Conservation (phyloP, 495 filamentous ascomycete genomes). For the Podospora didyma region DNA sequence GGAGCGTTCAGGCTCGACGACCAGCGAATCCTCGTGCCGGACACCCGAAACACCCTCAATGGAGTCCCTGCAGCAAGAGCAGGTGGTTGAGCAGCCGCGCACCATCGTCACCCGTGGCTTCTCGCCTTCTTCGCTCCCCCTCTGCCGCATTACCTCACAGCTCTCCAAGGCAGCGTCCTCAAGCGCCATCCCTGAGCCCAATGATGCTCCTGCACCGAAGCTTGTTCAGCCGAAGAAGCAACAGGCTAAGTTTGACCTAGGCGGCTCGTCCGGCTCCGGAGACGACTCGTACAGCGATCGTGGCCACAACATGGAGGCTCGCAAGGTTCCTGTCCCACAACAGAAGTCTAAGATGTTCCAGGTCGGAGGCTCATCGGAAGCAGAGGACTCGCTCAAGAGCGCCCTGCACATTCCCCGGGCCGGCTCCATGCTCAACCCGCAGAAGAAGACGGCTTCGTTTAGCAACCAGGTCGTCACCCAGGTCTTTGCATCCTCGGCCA, state of each 20-base stretch:
- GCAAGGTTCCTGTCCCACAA: constrained; percentile 46
- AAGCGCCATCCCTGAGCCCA: constrained; percentile 40
- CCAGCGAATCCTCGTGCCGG: constrained; percentile 32
- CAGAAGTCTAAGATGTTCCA: constrained; percentile 72
- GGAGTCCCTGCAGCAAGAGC: constrained; percentile 31
- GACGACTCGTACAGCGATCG: constrained; percentile 42
- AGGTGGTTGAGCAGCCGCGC: constrained; percentile 35
- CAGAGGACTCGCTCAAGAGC: constrained; percentile 74
- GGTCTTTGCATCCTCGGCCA: constrained; percentile 56
- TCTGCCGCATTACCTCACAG: constrained; percentile 39
- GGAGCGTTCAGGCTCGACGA: constrained; percentile 33
- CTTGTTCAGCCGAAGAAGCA: constrained; percentile 45
- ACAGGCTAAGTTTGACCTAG: constrained; percentile 52
- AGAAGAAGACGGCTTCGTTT: constrained; percentile 83
- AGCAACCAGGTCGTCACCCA: constrained; percentile 68
- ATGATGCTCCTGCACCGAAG: constrained; percentile 44
- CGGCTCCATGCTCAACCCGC: constrained; percentile 39
- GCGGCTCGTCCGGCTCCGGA: constrained; percentile 46
- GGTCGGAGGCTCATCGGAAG: constrained; percentile 78
- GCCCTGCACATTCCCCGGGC: constrained; percentile 50
- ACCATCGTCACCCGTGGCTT: constrained; percentile 84
- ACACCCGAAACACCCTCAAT: constrained; percentile 24
- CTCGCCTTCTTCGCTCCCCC: constrained; percentile 70
- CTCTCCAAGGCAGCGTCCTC: constrained; percentile 20
- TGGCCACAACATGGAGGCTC: constrained; percentile 42